Base-by-base conservation (phyloP, 2,329 filamentous ascomycete genomes). In the Curvularia verruculosa region DNA sequence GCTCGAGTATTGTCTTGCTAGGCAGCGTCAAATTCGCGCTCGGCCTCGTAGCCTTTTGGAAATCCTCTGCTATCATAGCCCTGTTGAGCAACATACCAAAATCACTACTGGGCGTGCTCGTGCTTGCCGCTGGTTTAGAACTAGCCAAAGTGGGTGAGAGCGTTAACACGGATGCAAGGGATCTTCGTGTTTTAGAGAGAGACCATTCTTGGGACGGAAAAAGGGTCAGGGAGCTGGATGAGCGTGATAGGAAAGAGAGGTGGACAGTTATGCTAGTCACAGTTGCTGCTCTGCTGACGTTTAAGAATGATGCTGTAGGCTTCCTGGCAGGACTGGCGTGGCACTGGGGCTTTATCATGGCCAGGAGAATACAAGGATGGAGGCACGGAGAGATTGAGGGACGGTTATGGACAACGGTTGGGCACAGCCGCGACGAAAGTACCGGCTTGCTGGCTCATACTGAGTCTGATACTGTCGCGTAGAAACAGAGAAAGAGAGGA, bases 231-330 rank as follows among this genome's bases (percentile, higher is more conserved):
- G 78, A 82, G 7, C 74, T 90, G 2, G 85, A 83, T 1, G 88
- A 92, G 15, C 80, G 85, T 49, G 90, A 95, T 76, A 84, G 87
- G 44, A 84, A 84, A 54, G 86, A 91, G 73, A 83, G 92, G 55
- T 96, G 91, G 90, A 90, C 87, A 21, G 88, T 96, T 0, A 96
- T 97, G 92, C 82, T 96, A 56, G 88, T 93, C 60, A 98, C 94
- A 0, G 87, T 91, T 8, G 92, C 90, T 0, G 85, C 89, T 2
- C 83, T 96, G 52, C 77, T 98, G 48, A 92, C 91, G 0, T 96
- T 96, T 69, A 89, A 87, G 74, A 98, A 97, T 70, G 93, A 96
- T 76, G 92, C 89, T 0, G 85, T 96, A 5, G 94, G 94, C 0
- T 96, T 97, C 68, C 58, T 90, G 13, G 91, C 89, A 0, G 94